These are phyloP conservation scores for Exutisphaerella laricina DNA, from an alignment of 2,329 filamentous ascomycete genomes.

Conservation along the genomic window DNA sequence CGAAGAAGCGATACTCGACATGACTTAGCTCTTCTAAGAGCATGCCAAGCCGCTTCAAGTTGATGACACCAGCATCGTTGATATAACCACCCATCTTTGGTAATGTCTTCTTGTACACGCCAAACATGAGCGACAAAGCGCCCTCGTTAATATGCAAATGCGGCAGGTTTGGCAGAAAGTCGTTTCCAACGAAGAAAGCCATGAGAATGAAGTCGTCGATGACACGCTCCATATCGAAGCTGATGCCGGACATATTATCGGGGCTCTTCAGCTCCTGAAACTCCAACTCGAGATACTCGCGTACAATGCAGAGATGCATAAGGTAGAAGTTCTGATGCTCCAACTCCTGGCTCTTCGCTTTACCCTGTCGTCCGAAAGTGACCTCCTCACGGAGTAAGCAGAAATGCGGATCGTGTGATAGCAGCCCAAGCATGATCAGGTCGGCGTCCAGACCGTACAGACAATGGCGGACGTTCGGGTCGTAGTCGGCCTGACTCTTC, in stretches of 20 bases:
- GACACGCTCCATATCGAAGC: conserved; percentile 89
- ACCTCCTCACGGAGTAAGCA: conserved; percentile 95
- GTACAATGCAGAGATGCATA: conserved; percentile 93
- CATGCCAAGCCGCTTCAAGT: conserved; percentile 69
- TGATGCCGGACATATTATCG: conserved; percentile 60
- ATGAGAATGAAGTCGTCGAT: conserved; percentile 99
- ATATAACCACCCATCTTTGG: conserved; percentile 89
- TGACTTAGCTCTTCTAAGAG: conserved; percentile 79
- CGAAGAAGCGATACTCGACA: conserved; percentile 89
- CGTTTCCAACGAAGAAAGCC: conserved; percentile 99
- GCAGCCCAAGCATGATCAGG: conserved; percentile 93
- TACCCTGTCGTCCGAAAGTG: conserved; percentile 83
- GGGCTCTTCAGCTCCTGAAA: conserved; percentile 85
- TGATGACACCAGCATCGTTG: conserved; percentile 90
- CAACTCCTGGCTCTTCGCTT: conserved; percentile 88
- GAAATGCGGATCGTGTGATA: conserved; percentile 98
- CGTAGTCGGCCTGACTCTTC: conserved; percentile 89
- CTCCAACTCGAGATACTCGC: conserved; percentile 93
- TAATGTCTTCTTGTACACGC: conserved; percentile 85
- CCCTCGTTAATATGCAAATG: conserved; percentile 98
- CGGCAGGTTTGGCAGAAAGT: conserved; percentile 95
- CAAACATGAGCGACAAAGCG: conserved; percentile 94
- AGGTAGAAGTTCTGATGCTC: conserved; percentile 99
- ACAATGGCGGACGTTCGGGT: conserved; percentile 91
- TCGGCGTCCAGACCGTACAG: conserved; percentile 96